Evolutionary conservation across 208 protist species (phyloP).

Genomic region (Phytomonas sp.): DNA sequence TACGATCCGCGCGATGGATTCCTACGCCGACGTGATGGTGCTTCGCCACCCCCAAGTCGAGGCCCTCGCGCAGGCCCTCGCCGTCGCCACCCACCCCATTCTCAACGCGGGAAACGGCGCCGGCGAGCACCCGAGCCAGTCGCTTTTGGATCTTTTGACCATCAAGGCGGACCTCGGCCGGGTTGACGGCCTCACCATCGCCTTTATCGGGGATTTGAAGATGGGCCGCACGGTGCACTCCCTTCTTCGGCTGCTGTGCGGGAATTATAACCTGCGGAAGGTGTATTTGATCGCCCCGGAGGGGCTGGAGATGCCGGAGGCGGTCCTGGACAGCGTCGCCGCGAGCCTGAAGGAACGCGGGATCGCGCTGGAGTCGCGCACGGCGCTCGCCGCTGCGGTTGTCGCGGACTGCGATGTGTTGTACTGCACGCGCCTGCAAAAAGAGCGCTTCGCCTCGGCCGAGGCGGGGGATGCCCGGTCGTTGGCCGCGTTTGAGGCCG

Average conservation of each 20-base stretch:
- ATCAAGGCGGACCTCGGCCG: conserved; percentile 92
- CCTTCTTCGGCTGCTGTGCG: conserved; percentile 86
- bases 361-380: conserved; percentile 24
- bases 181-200: conserved; percentile 89
- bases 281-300: conserved; percentile 88
- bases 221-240: conserved; percentile 96
- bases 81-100: conserved; percentile 63
- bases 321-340: conserved; percentile 59
- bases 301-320: conserved; percentile 84
- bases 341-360: conserved; percentile 30
- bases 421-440: conserved; percentile 96
- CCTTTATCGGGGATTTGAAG: conserved; percentile 96
- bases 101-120: conserved; percentile 97
- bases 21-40: conserved; percentile 94
- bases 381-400: conserved; percentile 31
- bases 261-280: conserved; percentile 75
- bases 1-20: conserved; percentile 72
- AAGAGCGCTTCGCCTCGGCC: conserved; percentile 90
- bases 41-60: conserved; percentile 92
- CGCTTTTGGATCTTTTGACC: conserved; percentile 96
- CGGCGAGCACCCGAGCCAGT: conserved; percentile 97
- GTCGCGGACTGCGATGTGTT: conserved; percentile 92
- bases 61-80: conserved; percentile 62
- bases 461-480: conserved; percentile 34
- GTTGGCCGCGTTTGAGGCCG: conserved; percentile 76